Percentiles rank a stretch among this genome's conserved stretches.
Evolutionary conservation across 768 basidiomycete genomes (phyloP).

Genomic region (Leccinum disarticulatum): DNA sequence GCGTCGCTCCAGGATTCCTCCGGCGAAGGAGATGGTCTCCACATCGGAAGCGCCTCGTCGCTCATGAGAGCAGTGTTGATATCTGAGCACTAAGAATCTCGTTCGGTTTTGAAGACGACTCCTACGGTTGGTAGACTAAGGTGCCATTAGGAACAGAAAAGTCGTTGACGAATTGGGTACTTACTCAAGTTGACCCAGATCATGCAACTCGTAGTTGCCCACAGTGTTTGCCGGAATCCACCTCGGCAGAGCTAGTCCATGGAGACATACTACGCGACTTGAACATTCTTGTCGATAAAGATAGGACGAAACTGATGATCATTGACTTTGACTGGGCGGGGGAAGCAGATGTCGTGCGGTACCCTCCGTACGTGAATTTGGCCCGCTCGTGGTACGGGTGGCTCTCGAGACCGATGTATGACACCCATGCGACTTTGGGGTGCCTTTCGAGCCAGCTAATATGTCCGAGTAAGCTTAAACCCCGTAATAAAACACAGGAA

Average conservation of each 20-base stretch:
- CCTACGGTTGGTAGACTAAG: too few species aligned
- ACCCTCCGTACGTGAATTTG: constrained; percentile 20
- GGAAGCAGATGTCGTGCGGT: background rate
- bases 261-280: background rate
- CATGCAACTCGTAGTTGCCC: too few species aligned
- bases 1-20: constrained; percentile 34
- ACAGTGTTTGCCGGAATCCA: too few species aligned
- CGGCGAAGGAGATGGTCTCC: constrained; percentile 32
- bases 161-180: too few species aligned
- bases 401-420: constrained; percentile 65
- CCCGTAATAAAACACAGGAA: too few species aligned
- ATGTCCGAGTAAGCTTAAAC: background rate
- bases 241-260: too few species aligned
- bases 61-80: background rate
- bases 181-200: too few species aligned
- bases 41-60: constrained; percentile 14
- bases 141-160: too few species aligned
- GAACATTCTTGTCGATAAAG: background rate
- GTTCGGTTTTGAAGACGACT: too few species aligned
- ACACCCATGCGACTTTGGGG: constrained; percentile 71
- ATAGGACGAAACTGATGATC: background rate
- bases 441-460: constrained; percentile 58
- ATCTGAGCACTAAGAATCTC: too few species aligned
- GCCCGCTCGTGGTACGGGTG: constrained; percentile 66
- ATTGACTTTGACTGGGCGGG: background rate